Evolutionary conservation across 352 stramenopile species (phyloP), one percentile per base, ranked within the genome.

Genomic region (Phytophthora sp.): DNA sequence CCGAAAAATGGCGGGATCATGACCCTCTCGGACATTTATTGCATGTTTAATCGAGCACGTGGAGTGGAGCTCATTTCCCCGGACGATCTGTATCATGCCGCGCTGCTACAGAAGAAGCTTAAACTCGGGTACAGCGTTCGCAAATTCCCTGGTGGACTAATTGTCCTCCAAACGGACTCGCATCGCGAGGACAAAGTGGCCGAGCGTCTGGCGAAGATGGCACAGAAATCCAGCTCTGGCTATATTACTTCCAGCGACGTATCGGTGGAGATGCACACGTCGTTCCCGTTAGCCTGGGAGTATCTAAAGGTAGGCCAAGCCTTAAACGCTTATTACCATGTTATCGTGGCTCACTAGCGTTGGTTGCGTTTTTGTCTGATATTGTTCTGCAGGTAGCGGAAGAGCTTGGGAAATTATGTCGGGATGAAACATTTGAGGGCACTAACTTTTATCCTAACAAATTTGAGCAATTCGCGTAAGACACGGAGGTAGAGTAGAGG

Each of bases 11-110:
- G 94, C 31, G 97, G 97, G 11, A 98, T 99, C 69, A 98, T 99
- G 86, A 99, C 96, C 20, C 77, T 99, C 5, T 98, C 97, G 21
- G 97, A 99, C 83, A 95, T 99, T 41, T 99, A 99, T 76, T 99
- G 96, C 68, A 90, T 99, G 56, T 99, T 99, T 60, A 99, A 99
- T 82, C 89, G 97, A 55, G 97, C 97, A 21, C 87, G 97, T 4
- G 97, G 96, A 4, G 97, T 98, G 3, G 97, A 99, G 64, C 77
- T 99, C 34, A 91, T 99, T 43, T 99, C 97, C 23, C 97, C 97
- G 0, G 95, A 99, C 44, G 97, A 99, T 87, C 69, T 99, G 17
- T 92, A 98, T 38, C 87, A 98, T 32, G 96, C 95, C 23, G 82
- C 88, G 27, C 50, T 82, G 37, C 68, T 97, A 50, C 90, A 98